phyloP scores from a whole-genome alignment of 345 rosid genomes.

The Eucalyptus sp. region DNA sequence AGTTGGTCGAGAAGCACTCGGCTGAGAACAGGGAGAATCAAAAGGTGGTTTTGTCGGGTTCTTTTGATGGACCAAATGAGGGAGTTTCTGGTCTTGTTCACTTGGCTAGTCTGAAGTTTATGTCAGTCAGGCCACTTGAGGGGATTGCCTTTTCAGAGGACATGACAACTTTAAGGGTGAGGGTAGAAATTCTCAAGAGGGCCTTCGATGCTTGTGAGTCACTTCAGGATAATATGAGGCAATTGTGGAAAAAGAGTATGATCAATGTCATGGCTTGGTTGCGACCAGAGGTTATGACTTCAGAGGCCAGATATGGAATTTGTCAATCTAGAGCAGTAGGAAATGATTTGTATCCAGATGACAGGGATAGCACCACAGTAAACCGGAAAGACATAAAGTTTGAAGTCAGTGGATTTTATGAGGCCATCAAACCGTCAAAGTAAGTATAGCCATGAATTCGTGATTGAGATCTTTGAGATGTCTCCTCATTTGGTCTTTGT shows the following conservation, averaged over 20 bases:
- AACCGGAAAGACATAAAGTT: conserved; percentile 34
- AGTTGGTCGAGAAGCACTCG: conserved; percentile 26
- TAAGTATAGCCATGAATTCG: conserved; percentile 18
- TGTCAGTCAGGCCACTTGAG: conserved; percentile 54
- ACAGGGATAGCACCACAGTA: conserved; percentile 9
- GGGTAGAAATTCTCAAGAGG: conserved; percentile 65
- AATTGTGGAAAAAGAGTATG: conserved; percentile 86
- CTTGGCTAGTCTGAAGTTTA: conserved; percentile 49
- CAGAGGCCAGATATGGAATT: conserved; percentile 62
- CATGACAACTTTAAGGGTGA: conserved; percentile 40
- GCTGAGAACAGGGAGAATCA: conserved; percentile 16
- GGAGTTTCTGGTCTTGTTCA: conserved; percentile 77
- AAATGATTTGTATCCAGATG: background rate
- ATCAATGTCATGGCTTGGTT: conserved; percentile 87
- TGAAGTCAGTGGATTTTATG: conserved; percentile 81
- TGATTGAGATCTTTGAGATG: background rate
- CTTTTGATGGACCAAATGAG: conserved; percentile 82
- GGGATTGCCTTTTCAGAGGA: conserved; percentile 18
- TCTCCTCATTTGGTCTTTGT: background rate
- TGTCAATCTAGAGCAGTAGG: conserved; percentile 12
- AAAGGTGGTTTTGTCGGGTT: conserved; percentile 46
- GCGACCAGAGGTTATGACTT: conserved; percentile 80
- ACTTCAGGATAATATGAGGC: conserved; percentile 54
- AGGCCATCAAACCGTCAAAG: conserved; percentile 94
- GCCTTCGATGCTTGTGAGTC: conserved; percentile 74